These are phyloP conservation scores for Favolaschia claudopus DNA, from an alignment of 768 basidiomycete genomes.

Conservation along the genomic window DNA sequence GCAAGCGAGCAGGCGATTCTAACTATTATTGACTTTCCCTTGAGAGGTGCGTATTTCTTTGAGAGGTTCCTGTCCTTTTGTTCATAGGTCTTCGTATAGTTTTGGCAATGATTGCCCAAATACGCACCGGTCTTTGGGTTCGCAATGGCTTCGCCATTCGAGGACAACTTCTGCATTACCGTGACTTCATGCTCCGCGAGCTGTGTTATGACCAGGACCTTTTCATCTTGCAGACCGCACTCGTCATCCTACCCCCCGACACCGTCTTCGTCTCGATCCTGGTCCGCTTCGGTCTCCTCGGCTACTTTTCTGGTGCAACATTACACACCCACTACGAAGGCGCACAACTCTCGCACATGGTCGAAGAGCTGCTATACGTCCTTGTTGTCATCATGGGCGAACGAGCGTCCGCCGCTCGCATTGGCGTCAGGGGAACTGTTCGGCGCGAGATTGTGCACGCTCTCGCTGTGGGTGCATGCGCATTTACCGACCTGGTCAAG, in stretches of 20 bases:
- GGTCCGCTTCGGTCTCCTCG: constrained; percentile 85
- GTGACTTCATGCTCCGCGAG: constrained; percentile 95
- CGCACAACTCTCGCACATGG: constrained; percentile 79
- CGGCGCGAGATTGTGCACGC: constrained; percentile 90
- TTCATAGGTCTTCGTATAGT: constrained; percentile 51
- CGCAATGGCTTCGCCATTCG: constrained; percentile 96
- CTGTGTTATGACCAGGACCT: constrained; percentile 96
- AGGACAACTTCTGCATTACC: constrained; percentile 93
- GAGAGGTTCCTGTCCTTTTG: background rate
- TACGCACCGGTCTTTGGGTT: constrained; percentile 95
- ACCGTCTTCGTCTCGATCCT: constrained; percentile 85
- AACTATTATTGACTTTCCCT: constrained; percentile 85
- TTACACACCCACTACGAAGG: constrained; percentile 70
- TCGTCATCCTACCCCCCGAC: constrained; percentile 81
- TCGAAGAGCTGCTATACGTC: constrained; percentile 90
- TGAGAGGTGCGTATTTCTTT: constrained; percentile 69
- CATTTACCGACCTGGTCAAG: constrained; percentile 91
- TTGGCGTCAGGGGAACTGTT: constrained; percentile 69
- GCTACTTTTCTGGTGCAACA: constrained; percentile 80
- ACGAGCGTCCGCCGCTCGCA: constrained; percentile 72
- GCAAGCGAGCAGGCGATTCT: constrained; percentile 75
- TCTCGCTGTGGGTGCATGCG: constrained; percentile 85
- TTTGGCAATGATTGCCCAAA: constrained; percentile 91
- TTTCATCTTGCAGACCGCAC: constrained; percentile 83
- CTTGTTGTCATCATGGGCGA: constrained; percentile 89